Evolutionary conservation across 345 rosid species (phyloP).

Genomic region (Alliaria petiolata): DNA sequence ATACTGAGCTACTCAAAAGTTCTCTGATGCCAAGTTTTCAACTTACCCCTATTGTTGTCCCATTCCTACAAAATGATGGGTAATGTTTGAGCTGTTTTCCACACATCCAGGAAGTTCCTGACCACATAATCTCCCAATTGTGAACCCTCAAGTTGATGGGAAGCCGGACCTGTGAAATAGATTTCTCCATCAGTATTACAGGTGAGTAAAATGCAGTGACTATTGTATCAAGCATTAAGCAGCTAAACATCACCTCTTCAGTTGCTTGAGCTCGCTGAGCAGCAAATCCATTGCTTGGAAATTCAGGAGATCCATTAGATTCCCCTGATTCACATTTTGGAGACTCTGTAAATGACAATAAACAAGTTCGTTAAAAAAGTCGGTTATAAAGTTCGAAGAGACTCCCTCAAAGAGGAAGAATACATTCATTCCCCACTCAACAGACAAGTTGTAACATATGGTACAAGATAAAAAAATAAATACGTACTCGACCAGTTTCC

Average conservation of each 20-base stretch:
- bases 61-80: conserved; percentile 81
- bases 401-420: not conserved
- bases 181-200: not conserved
- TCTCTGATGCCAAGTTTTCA: conserved; percentile 4
- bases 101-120: conserved; percentile 80
- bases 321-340: conserved; percentile 46
- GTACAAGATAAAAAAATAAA: conserved; percentile 12
- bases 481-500: conserved; percentile 53
- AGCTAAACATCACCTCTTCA: conserved; percentile 35
- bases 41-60: conserved; percentile 77
- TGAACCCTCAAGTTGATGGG: conserved; percentile 48
- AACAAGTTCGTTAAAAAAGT: not conserved
- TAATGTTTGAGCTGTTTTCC: conserved; percentile 93
- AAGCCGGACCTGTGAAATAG: conserved; percentile 47
- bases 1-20: not conserved
- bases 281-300: conserved; percentile 39
- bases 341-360: conserved; percentile 45
- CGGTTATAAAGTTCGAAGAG: not conserved
- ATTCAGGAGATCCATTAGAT: conserved; percentile 44
- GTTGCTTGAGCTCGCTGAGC: conserved; percentile 43
- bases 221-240: conserved; percentile 1
- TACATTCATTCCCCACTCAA: not conserved
- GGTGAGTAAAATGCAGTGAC: conserved; percentile 5
- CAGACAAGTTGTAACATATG: not conserved
- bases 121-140: conserved; percentile 80